Percentiles rank a stretch among this genome's conserved stretches.
Conservation (phyloP, 2,329 filamentous ascomycete genomes). For the Teratosphaeria nubilosa region DNA sequence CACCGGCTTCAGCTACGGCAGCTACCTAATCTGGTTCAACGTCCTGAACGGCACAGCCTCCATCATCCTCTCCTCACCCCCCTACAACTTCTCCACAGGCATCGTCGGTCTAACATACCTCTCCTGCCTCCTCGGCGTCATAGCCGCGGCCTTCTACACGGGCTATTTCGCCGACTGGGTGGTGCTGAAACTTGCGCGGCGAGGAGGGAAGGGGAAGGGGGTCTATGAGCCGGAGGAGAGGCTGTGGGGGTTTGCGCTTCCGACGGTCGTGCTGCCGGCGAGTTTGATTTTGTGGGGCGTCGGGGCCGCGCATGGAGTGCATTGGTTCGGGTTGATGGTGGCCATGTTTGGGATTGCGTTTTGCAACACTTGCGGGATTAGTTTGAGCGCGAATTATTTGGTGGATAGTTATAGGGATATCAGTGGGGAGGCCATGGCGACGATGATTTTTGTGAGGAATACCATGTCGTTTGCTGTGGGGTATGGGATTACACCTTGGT, state of each 20-base stretch:
- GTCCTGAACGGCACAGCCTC: slow-evolving; percentile 36
- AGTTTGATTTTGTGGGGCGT: slow-evolving; percentile 43
- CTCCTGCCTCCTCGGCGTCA: slow-evolving; percentile 26
- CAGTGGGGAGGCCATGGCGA: slow-evolving; percentile 35
- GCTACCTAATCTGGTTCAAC: slow-evolving; percentile 34
- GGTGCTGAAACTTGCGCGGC: slow-evolving; percentile 26
- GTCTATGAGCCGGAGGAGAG: slow-evolving; percentile 33
- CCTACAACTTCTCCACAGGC: slow-evolving; percentile 29
- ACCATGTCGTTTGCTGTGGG: slow-evolving; percentile 39
- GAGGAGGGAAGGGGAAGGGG: slow-evolving; percentile 23
- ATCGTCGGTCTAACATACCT: slow-evolving; percentile 32
- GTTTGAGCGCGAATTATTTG: slow-evolving; percentile 35
- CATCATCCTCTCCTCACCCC: slow-evolving; percentile 27
- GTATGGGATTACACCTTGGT: slow-evolving; percentile 17
- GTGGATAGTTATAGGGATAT: slow-evolving; percentile 38
- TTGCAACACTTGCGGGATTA: slow-evolving; percentile 4
- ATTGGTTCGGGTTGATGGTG: slow-evolving; percentile 39
- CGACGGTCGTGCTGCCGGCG: slow-evolving; percentile 35
- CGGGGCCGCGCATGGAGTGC: slow-evolving; percentile 35
- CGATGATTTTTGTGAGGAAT: slow-evolving; percentile 38
- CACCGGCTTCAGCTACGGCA: slow-evolving; percentile 32
- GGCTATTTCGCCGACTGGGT: slow-evolving; percentile 28
- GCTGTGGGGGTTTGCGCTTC: slow-evolving; percentile 30
- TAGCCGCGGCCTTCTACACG: slow-evolving; percentile 27
- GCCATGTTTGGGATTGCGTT: slow-evolving; percentile 28